phyloP scores from a whole-genome alignment of 2,329 filamentous ascomycete species.

The Malbranchea zuffiana region DNA sequence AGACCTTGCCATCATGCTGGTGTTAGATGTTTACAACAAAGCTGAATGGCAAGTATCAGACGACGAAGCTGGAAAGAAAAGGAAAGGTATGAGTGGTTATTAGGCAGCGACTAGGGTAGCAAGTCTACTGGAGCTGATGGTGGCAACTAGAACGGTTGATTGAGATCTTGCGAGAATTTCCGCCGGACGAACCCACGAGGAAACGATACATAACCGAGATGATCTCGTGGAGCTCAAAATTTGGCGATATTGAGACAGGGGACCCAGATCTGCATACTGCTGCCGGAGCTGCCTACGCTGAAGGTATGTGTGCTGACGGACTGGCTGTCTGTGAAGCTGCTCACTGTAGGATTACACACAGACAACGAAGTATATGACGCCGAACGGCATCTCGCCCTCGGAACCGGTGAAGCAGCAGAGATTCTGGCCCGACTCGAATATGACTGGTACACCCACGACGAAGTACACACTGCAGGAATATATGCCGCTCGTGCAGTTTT shows the following conservation, averaged over 20 bases:
- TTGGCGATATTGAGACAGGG: conserved; percentile 76
- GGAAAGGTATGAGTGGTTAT: conserved; percentile 32
- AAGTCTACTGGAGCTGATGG: background rate
- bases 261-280: conserved; percentile 94
- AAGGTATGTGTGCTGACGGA: conserved; percentile 38
- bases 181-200: conserved; percentile 71
- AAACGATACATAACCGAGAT: conserved; percentile 88
- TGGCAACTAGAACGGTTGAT: conserved; percentile 48
- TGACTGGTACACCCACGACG: conserved; percentile 83
- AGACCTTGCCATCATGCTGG: conserved; percentile 72
- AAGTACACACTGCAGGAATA: conserved; percentile 72
- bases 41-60: conserved; percentile 64
- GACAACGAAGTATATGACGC: conserved; percentile 90
- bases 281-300: conserved; percentile 75
- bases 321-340: background rate
- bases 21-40: conserved; percentile 86
- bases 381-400: conserved; percentile 77
- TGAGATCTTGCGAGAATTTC: conserved; percentile 69
- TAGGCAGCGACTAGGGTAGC: background rate
- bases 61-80: conserved; percentile 52
- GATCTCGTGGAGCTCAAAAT: conserved; percentile 76
- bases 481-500: conserved; percentile 81
- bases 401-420: conserved; percentile 78
- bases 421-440: conserved; percentile 77
- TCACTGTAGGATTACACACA: conserved; percentile 19